Evolutionary conservation across 805 yeast species (phyloP).

Genomic region (Metschnikowia kofuensis): DNA sequence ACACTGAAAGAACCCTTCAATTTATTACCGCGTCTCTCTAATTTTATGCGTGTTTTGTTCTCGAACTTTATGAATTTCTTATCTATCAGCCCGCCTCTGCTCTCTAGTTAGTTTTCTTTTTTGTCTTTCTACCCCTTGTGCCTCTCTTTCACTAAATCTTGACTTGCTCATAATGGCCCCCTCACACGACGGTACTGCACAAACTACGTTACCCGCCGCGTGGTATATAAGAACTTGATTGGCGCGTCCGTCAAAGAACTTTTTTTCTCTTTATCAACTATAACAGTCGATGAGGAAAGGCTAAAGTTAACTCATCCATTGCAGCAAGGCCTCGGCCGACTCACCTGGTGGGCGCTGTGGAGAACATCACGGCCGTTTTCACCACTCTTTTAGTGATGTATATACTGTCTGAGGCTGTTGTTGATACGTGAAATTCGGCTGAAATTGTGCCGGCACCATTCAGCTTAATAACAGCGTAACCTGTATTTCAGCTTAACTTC

Average conservation of each 20-base stretch:
- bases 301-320: constrained; percentile 37
- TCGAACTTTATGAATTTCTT: too few relatives aligned
- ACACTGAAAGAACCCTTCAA: too few relatives aligned
- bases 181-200: neutral
- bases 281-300: constrained; percentile 57
- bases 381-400: constrained; percentile 49
- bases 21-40: too few relatives aligned
- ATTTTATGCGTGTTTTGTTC: too few relatives aligned
- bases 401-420: constrained; percentile 36
- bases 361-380: constrained; percentile 47
- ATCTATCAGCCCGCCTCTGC: too few relatives aligned
- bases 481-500: too few relatives aligned
- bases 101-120: too few relatives aligned
- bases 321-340: constrained; percentile 26
- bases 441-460: too few relatives aligned
- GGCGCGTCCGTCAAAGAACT: neutral
- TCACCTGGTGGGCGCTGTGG: constrained; percentile 48
- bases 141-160: too few relatives aligned
- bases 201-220: constrained; percentile 10
- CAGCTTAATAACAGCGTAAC: too few relatives aligned
- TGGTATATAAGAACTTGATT: constrained; percentile 4
- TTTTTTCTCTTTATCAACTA: constrained; percentile 46
- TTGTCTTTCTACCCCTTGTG: too few relatives aligned
- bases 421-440: constrained; percentile 5
- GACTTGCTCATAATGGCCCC: too few relatives aligned